phyloP scores from a whole-genome alignment of 2,329 filamentous ascomycete species.

The Talaromyces sp. region DNA sequence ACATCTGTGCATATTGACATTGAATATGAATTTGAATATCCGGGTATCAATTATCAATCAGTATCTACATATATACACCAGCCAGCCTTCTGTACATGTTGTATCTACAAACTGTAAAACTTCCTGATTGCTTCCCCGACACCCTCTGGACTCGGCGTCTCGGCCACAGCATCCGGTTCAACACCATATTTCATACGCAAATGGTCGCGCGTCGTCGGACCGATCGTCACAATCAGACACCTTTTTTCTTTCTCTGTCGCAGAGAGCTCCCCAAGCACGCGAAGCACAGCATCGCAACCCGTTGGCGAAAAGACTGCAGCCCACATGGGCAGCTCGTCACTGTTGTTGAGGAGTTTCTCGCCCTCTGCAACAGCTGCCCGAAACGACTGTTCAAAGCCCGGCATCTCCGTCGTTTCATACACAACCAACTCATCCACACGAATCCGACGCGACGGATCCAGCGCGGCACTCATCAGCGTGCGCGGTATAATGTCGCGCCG shows the following conservation, averaged over 20 bases:
- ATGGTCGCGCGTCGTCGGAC: conserved; percentile 81
- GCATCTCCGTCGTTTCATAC: conserved; percentile 81
- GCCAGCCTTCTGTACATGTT: background rate
- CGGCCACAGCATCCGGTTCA: conserved; percentile 59
- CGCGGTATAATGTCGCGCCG: conserved; percentile 84
- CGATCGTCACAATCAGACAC: conserved; percentile 73
- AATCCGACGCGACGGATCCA: conserved; percentile 52
- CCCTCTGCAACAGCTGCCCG: conserved; percentile 43
- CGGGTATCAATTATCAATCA: too few species aligned
- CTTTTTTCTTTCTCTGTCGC: conserved; percentile 4
- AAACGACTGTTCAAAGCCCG: conserved; percentile 69
- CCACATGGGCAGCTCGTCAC: conserved; percentile 22
- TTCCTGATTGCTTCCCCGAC: conserved; percentile 62
- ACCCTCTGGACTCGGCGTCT: conserved; percentile 75
- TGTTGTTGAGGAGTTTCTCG: background rate
- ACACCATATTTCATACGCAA: conserved; percentile 45
- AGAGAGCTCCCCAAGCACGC: conserved; percentile 43
- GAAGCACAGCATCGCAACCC: conserved; percentile 57
- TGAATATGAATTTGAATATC: background rate
- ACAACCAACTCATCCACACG: conserved; percentile 73
- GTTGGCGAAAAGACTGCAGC: conserved; percentile 55
- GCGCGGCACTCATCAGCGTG: conserved; percentile 58
- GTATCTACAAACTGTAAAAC: conserved; percentile 32
- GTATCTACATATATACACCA: background rate
- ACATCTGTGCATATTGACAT: background rate